Conservation (phyloP, 2,329 filamentous ascomycete genomes). For the Diaporthe australafricana region DNA sequence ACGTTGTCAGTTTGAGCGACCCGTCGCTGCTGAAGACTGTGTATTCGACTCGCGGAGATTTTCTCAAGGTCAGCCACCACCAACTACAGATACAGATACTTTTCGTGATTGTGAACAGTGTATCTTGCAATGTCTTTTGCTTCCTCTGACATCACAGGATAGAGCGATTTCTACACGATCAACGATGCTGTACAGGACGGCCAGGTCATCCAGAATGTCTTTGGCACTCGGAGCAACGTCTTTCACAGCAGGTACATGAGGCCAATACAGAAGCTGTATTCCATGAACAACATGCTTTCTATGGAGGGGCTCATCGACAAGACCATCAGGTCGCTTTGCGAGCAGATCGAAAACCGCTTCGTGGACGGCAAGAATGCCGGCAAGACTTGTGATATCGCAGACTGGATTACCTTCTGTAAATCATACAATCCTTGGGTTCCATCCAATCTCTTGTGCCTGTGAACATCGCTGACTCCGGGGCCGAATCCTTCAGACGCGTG, state of each 20-base stretch:
- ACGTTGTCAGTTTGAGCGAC: slow-evolving; percentile 29
- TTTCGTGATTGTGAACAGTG: background rate
- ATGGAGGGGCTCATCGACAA: slow-evolving; percentile 27
- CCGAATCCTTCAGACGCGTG: slow-evolving; percentile 2
- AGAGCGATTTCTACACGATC: slow-evolving; percentile 31
- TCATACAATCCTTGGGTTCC: background rate
- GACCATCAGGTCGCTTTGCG: slow-evolving; percentile 6
- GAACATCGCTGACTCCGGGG: background rate
- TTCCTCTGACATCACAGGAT: background rate
- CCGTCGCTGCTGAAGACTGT: slow-evolving; percentile 28
- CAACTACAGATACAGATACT: background rate
- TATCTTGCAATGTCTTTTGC: no score
- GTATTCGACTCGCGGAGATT: slow-evolving; percentile 31
- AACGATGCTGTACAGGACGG: slow-evolving; percentile 31
- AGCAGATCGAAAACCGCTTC: slow-evolving; percentile 27
- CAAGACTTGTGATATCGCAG: slow-evolving; percentile 23
- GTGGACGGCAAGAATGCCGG: slow-evolving; percentile 1
- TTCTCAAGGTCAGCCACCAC: background rate
- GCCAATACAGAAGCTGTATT: slow-evolving; percentile 33
- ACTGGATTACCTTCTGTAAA: slow-evolving; percentile 29
- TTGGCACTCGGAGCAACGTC: slow-evolving; percentile 27
- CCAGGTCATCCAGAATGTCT: slow-evolving; percentile 28
- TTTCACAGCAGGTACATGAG: slow-evolving; percentile 30
- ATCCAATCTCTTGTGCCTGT: background rate
- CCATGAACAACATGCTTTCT: slow-evolving; percentile 6